phyloP scores from a whole-genome alignment of 1,284 basidiomycete species.

The Waitea zeae region DNA sequence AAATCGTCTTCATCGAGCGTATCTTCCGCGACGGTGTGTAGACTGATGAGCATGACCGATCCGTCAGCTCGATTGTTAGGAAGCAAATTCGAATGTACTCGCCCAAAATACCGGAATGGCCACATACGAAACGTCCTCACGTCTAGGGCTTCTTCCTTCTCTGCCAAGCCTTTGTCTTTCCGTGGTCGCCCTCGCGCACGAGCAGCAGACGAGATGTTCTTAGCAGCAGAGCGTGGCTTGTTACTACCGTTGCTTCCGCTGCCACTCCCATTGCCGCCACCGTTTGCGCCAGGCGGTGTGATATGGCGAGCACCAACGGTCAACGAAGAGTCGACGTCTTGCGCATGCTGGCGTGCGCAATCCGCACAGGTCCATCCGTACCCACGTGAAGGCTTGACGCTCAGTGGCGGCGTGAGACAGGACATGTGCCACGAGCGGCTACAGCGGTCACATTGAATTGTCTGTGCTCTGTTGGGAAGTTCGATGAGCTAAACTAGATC shows the following conservation, averaged over 20 bases:
- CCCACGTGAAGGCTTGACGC: constrained; percentile 89
- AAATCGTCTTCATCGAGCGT: constrained; percentile 93
- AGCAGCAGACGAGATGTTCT: constrained; percentile 51
- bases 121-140: constrained; percentile 83
- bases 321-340: too few species aligned
- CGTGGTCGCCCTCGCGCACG: constrained; percentile 53
- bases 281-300: too few species aligned
- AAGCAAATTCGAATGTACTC: constrained; percentile 14
- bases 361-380: constrained; percentile 97
- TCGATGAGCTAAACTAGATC: constrained; percentile 5
- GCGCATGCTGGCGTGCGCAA: constrained; percentile 77
- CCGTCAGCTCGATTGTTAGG: neutral
- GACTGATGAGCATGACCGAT: constrained; percentile 25
- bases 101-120: constrained; percentile 97
- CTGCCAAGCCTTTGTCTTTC: constrained; percentile 48
- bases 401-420: constrained; percentile 86
- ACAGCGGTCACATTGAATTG: constrained; percentile 89
- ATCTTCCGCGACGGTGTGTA: constrained; percentile 83
- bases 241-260: too few species aligned
- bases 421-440: constrained; percentile 91
- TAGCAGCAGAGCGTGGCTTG: too few species aligned
- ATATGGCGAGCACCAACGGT: too few species aligned
- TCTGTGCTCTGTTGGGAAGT: constrained; percentile 32
- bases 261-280: too few species aligned
- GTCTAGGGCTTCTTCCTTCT: constrained; percentile 59